phyloP scores from a whole-genome alignment of 2,329 filamentous ascomycete genomes.

The Sclerotinia trifoliorum region DNA sequence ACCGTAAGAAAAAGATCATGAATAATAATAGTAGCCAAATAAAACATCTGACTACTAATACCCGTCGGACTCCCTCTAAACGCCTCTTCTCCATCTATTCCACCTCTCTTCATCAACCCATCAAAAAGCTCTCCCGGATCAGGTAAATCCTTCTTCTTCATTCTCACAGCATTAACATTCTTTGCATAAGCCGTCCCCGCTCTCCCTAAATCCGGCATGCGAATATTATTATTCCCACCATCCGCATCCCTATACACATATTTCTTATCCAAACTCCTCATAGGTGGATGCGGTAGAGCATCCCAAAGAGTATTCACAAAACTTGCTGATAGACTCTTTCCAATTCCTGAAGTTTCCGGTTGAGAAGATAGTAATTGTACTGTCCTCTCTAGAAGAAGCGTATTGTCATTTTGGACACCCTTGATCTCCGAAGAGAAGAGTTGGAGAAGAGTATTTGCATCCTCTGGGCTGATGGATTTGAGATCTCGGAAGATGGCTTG shows the following conservation, averaged over 20 bases:
- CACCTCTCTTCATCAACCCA: constrained; percentile 58
- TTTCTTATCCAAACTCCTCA: constrained; percentile 62
- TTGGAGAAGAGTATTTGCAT: constrained; percentile 57
- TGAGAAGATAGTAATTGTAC: constrained; percentile 45
- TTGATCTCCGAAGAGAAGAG: constrained; percentile 61
- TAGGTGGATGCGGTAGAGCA: constrained; percentile 69
- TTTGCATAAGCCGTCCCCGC: constrained; percentile 66
- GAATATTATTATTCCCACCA: constrained; percentile 52
- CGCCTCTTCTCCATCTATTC: background rate
- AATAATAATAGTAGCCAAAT: constrained; percentile 52
- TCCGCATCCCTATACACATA: constrained; percentile 63
- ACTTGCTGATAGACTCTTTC: constrained; percentile 54
- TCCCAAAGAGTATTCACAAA: constrained; percentile 70
- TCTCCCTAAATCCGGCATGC: constrained; percentile 62
- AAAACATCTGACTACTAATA: constrained; percentile 48
- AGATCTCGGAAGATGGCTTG: constrained; percentile 42
- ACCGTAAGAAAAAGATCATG: constrained; percentile 47
- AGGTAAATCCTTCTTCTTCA: constrained; percentile 57
- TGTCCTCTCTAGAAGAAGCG: constrained; percentile 71
- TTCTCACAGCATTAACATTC: constrained; percentile 58
- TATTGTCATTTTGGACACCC: constrained; percentile 69
- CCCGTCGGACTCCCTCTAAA: constrained; percentile 41
- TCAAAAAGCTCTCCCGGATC: constrained; percentile 59
- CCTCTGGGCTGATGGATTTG: constrained; percentile 45
- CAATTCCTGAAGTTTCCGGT: constrained; percentile 5